Evolutionary conservation across 1,139 yeast species (phyloP), one percentile per base, ranked within the genome.

Genomic region (Petasospora rhodanensis): DNA sequence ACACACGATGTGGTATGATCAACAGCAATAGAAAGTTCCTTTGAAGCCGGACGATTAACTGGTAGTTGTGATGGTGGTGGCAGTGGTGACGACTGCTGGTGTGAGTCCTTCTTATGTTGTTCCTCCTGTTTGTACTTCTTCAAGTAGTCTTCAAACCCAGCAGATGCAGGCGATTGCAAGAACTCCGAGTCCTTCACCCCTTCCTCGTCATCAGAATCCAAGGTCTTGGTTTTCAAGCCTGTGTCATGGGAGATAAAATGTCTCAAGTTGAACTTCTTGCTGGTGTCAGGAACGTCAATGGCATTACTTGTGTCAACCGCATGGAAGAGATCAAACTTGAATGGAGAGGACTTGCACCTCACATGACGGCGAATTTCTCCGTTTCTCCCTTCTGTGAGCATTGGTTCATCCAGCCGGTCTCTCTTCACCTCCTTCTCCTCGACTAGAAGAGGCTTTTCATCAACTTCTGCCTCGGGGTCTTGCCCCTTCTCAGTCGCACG

Each of bases 161-260:
- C 10, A 4, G 43, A 35, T 2, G 22, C 25, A 5, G 51, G 52
- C 3, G 52, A 45, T 16, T 34, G 27, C 12, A 47, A 25, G 20
- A 46, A 48, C 28, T 49, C 45, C 3, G 52, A 44, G 14, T 47
- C 52, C 28, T 49, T 48, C 3, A 47, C 38, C 17, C 36, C 38
- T 8, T 35, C 45, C 21, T 37, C 42, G 6, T 41, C 42, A 7
- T 32, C 43, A 9, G 35, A 38, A 1, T 31, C 34, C n/a, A n/a
- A n/a, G n/a, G 18, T 6, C 20, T 30, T 43, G 4, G 35, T 13
- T 22, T 40, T 46, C 23, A 51, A 29, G 0, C 55, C 55, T 11
- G 55, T 47, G 7, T 51, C 55, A 31, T 41, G 40, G 6, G 53
- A 49, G 3, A 40, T 35, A 28, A 49, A 49, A 26, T 51, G 55